A percentile compares a stretch with the other conserved stretches of the same genome.
Conservation (phyloP, 1,284 basidiomycete species). For the Anthracocystis walkeri region DNA sequence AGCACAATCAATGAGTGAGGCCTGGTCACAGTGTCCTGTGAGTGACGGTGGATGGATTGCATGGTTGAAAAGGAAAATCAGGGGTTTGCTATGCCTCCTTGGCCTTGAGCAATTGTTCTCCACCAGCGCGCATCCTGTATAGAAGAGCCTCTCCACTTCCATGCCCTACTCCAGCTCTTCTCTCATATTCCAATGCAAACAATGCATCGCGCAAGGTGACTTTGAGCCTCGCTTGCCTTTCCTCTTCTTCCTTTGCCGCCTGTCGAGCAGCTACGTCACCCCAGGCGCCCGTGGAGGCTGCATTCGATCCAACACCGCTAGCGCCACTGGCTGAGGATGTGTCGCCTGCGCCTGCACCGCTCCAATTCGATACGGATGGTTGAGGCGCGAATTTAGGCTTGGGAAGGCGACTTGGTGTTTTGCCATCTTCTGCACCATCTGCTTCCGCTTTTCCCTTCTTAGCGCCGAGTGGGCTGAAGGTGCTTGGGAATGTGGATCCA, state of each 20-base stretch:
- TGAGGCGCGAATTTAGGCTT: slow-evolving; percentile 65
- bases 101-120: slow-evolving; percentile 17
- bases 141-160: slow-evolving; percentile 46
- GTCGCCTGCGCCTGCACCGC: slow-evolving; percentile 20
- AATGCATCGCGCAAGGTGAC: slow-evolving; percentile 65
- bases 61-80: background rate
- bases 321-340: background rate
- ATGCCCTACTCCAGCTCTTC: slow-evolving; percentile 36
- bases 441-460: slow-evolving; percentile 42
- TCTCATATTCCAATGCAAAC: slow-evolving; percentile 62
- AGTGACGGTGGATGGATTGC: background rate
- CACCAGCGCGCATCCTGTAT: slow-evolving; percentile 37
- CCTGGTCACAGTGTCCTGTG: background rate
- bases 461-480: slow-evolving; percentile 32
- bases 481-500: slow-evolving; percentile 24
- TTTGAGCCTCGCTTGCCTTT: slow-evolving; percentile 54
- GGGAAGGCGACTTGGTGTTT: slow-evolving; percentile 44
- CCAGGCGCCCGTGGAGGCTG: slow-evolving; percentile 57
- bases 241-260: slow-evolving; percentile 62
- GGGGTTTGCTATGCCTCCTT: slow-evolving; percentile 13
- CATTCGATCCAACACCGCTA: background rate
- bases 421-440: slow-evolving; percentile 24
- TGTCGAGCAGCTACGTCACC: slow-evolving; percentile 64
- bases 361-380: slow-evolving; percentile 35
- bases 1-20: background rate